A percentile compares a stretch with the other conserved stretches of the same genome.
Evolutionary conservation across 1,284 basidiomycete genomes (phyloP).

Genomic region (Trametes polyzona): DNA sequence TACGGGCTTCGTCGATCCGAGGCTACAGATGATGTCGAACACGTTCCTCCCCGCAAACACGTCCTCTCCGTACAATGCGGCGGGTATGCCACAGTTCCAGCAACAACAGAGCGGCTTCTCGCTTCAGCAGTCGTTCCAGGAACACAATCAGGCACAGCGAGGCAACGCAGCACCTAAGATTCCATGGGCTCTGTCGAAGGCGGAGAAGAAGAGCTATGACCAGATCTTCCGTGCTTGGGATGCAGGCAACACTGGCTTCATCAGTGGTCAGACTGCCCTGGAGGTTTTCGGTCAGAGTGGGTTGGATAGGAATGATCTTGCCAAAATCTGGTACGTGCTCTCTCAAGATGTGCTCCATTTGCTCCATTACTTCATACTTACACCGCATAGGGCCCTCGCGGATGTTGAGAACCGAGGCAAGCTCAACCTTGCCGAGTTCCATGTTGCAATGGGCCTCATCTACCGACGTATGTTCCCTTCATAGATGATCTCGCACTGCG

Average conservation of each 20-base stretch:
- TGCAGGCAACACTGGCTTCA: constrained; percentile 81
- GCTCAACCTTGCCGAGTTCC: constrained; percentile 95
- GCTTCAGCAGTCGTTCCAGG: constrained; percentile 80
- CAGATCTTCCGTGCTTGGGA: constrained; percentile 98
- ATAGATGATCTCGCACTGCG: neutral
- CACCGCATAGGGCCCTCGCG: constrained; percentile 73
- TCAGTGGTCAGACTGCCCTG: constrained; percentile 83
- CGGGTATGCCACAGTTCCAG: constrained; percentile 69
- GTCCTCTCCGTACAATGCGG: constrained; percentile 62
- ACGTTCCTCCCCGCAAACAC: constrained; percentile 84
- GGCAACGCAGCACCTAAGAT: constrained; percentile 77
- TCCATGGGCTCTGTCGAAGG: constrained; percentile 87
- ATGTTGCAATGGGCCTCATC: constrained; percentile 98
- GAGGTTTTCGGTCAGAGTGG: constrained; percentile 98
- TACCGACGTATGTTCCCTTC: constrained; percentile 77
- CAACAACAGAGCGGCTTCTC: constrained; percentile 59
- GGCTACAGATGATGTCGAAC: constrained; percentile 83
- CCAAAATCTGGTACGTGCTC: constrained; percentile 82
- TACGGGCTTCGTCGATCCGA: constrained; percentile 85
- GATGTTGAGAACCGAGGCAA: constrained; percentile 92
- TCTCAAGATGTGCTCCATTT: neutral
- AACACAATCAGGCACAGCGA: constrained; percentile 76
- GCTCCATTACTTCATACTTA: too few relatives aligned
- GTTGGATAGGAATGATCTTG: constrained; percentile 87
- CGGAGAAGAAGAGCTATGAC: constrained; percentile 97